phyloP scores from a whole-genome alignment of 768 basidiomycete species.

The Boletus vinaceobasis region DNA sequence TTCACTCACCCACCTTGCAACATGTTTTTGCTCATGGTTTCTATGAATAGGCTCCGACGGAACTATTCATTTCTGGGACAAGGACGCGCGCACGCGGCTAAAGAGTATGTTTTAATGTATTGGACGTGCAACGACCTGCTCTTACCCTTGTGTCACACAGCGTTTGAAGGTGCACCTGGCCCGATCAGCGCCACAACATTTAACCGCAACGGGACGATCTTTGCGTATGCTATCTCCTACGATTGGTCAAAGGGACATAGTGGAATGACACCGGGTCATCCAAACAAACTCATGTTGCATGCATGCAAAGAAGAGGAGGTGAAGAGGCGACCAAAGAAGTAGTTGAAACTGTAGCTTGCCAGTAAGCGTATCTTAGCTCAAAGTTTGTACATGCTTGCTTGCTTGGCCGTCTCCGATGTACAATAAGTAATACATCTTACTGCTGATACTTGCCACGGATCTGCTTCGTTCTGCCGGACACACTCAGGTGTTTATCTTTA shows the following conservation, averaged over 20 bases:
- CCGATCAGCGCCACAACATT: constrained; percentile 81
- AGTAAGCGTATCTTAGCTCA: constrained; percentile 2
- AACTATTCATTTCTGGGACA: constrained; percentile 93
- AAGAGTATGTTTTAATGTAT: constrained; percentile 55
- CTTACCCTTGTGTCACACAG: constrained; percentile 33
- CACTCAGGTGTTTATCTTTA: not conserved
- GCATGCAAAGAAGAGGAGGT: constrained; percentile 87
- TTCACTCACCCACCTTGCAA: constrained; percentile 18
- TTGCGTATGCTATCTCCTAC: constrained; percentile 90
- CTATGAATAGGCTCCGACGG: constrained; percentile 65
- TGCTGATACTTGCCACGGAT: not conserved
- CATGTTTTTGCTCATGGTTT: constrained; percentile 16
- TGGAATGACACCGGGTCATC: constrained; percentile 66
- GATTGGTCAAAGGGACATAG: constrained; percentile 93
- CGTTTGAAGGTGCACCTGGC: constrained; percentile 69
- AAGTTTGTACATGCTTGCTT: constrained; percentile 2
- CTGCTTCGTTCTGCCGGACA: not conserved
- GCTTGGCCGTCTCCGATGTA: constrained; percentile 13
- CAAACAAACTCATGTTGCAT: constrained; percentile 83
- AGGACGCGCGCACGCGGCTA: constrained; percentile 85
- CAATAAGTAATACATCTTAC: constrained; percentile 13
- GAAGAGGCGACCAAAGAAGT: constrained; percentile 52
- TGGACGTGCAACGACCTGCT: not conserved
- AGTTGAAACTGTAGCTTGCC: constrained; percentile 1
- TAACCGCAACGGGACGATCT: constrained; percentile 84